Conservation (phyloP, 805 yeast genomes). For the Tetrapisispora taiwanensis region DNA sequence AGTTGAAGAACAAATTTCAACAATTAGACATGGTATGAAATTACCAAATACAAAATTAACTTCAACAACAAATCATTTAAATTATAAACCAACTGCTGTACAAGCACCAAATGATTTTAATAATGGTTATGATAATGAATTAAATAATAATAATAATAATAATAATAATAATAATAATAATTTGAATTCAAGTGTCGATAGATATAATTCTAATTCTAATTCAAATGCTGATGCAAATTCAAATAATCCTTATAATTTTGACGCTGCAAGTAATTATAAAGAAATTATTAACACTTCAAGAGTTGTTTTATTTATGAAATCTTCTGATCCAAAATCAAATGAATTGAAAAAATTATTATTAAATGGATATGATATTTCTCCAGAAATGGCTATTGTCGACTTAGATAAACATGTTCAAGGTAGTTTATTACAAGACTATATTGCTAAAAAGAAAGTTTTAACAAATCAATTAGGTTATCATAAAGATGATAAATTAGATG, state of each 20-base stretch:
- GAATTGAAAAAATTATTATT: slow-evolving; percentile 53
- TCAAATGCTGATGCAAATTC: neutral
- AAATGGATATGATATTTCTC: slow-evolving; percentile 58
- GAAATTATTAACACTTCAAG: slow-evolving; percentile 54
- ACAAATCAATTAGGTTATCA: neutral
- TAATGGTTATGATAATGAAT: slow-evolving; percentile 14
- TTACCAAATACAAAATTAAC: neutral
- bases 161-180: slow-evolving; percentile 10
- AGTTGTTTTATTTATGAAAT: slow-evolving; percentile 44
- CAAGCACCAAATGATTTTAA: neutral
- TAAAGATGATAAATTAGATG: neutral
- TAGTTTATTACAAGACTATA: slow-evolving; percentile 53
- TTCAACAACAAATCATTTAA: neutral
- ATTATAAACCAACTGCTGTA: neutral
- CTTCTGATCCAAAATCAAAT: slow-evolving; percentile 58
- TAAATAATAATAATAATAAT: slow-evolving; percentile 29
- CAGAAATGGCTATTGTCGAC: slow-evolving; percentile 66
- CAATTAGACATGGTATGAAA: slow-evolving; percentile 10
- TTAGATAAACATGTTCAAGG: slow-evolving; percentile 73
- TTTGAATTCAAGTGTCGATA: neutral
- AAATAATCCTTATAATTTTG: neutral
- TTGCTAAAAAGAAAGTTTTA: slow-evolving; percentile 21
- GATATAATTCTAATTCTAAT: neutral
- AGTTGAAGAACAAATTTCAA: slow-evolving; percentile 13
- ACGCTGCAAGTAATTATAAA: slow-evolving; percentile 25